phyloP scores from a whole-genome alignment of 257 asterid species.

The Solanum tarapatanum region DNA sequence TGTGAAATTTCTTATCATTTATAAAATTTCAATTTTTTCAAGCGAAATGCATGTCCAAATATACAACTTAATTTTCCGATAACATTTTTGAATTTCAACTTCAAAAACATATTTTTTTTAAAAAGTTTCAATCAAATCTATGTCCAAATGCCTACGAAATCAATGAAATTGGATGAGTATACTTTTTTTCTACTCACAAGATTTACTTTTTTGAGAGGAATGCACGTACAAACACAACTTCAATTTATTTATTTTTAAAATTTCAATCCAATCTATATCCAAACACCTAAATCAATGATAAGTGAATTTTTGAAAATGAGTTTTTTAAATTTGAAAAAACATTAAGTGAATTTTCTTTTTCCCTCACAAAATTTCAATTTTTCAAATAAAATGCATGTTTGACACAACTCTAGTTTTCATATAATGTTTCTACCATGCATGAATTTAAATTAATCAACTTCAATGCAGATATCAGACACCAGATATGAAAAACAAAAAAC shows the following conservation, averaged over 20 bases:
- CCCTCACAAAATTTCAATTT: background rate
- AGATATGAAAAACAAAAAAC: background rate
- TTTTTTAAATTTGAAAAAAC: background rate
- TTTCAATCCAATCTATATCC: too few species aligned
- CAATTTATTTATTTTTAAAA: too few species aligned
- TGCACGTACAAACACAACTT: too few species aligned
- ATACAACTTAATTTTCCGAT: background rate
- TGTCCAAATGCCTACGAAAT: background rate
- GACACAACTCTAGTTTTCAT: too few species aligned
- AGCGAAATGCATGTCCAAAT: background rate
- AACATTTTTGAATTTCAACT: background rate
- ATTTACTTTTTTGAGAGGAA: too few species aligned
- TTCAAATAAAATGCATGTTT: too few species aligned
- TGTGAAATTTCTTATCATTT: background rate
- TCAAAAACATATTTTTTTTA: fast-evolving
- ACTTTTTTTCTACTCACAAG: too few species aligned
- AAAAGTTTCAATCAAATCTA: background rate
- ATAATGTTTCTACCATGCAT: too few species aligned
- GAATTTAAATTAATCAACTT: background rate
- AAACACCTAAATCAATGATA: background rate
- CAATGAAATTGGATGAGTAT: too few species aligned
- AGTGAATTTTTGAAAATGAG: background rate
- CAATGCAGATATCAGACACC: fast-evolving
- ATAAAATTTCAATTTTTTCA: background rate
- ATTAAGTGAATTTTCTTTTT: background rate